Conservation (phyloP, 1,284 basidiomycete species). For the Flammula alnicola region DNA sequence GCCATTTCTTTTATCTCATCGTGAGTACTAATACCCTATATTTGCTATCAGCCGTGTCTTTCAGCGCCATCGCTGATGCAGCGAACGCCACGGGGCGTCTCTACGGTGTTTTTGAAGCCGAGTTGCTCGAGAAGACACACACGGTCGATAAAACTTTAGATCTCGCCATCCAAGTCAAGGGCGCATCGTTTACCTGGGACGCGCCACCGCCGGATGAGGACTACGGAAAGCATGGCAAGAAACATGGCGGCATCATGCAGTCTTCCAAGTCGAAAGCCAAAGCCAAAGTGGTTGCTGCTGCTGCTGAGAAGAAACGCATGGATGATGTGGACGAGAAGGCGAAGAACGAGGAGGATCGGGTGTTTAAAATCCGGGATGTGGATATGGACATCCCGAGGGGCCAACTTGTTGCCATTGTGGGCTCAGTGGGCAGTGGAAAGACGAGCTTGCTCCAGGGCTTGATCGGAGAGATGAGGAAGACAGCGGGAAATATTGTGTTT, state of each 20-base stretch:
- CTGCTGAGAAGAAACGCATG: slow-evolving; percentile 51
- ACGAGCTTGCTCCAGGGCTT: slow-evolving; percentile 77
- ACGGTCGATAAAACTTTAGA: slow-evolving; percentile 54
- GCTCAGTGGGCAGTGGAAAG: slow-evolving; percentile 67
- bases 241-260: slow-evolving; percentile 22
- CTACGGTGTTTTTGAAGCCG: slow-evolving; percentile 60
- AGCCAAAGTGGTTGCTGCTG: slow-evolving; percentile 76
- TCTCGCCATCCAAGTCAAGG: slow-evolving; percentile 66
- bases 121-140: slow-evolving; percentile 64
- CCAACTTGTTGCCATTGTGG: slow-evolving; percentile 83
- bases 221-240: slow-evolving; percentile 29
- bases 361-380: slow-evolving; percentile 65
- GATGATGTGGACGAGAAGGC: slow-evolving; percentile 30
- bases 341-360: slow-evolving; percentile 33
- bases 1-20: background rate
- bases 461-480: slow-evolving; percentile 81
- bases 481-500: slow-evolving; percentile 64
- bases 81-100: slow-evolving; percentile 57
- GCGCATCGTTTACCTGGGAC: slow-evolving; percentile 87
- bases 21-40: background rate
- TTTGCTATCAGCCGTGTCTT: slow-evolving; percentile 63
- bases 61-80: slow-evolving; percentile 81
- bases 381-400: slow-evolving; percentile 72
- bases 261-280: slow-evolving; percentile 46
- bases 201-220: slow-evolving; percentile 59